Evolutionary conservation across 371 early-diverging fungal species (phyloP).

Genomic region (Mortierella sp.): DNA sequence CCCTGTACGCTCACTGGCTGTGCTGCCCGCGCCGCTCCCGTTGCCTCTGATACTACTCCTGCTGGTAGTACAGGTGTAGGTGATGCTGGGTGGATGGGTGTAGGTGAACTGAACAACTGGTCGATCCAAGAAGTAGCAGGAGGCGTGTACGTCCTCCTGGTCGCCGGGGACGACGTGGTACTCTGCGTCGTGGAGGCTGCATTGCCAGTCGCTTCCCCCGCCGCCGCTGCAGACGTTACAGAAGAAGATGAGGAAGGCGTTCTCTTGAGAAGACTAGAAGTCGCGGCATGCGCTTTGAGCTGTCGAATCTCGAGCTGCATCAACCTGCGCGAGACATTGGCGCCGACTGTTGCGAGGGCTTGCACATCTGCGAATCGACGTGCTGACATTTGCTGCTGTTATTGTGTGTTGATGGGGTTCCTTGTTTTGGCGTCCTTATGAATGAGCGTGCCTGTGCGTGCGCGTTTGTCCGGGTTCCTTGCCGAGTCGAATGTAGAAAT

Average conservation of each 20-base stretch:
- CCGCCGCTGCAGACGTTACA: not conserved
- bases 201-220: not conserved
- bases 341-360: constrained; percentile 41
- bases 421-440: not conserved
- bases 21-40: too few species aligned
- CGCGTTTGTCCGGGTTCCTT: not conserved
- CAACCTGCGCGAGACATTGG: constrained; percentile 36
- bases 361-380: constrained; percentile 55
- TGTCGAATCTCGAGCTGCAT: constrained; percentile 38
- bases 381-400: constrained; percentile 37
- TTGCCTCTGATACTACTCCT: not conserved
- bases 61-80: not conserved
- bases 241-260: not conserved
- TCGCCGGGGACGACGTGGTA: not conserved
- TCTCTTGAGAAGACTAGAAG: constrained; percentile 44
- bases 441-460: too few species aligned
- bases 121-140: constrained; percentile 37
- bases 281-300: constrained; percentile 47
- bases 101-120: constrained; percentile 28
- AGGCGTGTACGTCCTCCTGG: not conserved
- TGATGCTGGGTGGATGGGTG: constrained; percentile 6
- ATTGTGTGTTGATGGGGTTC: not conserved
- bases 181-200: not conserved
- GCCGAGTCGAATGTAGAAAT: not conserved
- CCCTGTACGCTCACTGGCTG: not conserved